Conservation (phyloP, 164 flowering plant genomes). For the Aristolochia fimbriata region DNA sequence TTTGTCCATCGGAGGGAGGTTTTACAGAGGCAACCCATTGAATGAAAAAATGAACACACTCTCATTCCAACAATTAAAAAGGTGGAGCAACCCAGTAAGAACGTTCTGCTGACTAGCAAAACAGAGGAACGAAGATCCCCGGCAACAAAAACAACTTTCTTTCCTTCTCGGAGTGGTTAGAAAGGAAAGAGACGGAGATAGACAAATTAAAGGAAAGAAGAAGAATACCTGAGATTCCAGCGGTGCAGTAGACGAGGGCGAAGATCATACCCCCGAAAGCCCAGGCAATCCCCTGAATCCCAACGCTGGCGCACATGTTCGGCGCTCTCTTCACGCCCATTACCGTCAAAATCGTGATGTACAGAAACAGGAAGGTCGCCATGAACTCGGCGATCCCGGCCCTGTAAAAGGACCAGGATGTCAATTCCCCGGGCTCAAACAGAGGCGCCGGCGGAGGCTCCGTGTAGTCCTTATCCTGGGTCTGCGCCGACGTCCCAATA, state of each 20-base stretch:
- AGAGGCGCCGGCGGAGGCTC: constrained; percentile 46
- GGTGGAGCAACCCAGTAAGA: no score
- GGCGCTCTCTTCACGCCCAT: constrained; percentile 45
- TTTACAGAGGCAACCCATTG: no score
- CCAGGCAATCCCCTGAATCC: constrained; percentile 50
- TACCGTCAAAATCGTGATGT: constrained; percentile 57
- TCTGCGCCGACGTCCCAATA: constrained; percentile 45
- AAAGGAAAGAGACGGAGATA: neutral
- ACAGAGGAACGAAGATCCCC: no score
- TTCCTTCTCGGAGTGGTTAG: no score
- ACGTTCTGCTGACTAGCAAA: no score
- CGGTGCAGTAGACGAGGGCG: constrained; percentile 80
- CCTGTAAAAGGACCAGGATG: constrained; percentile 70
- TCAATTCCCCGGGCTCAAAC: constrained; percentile 39
- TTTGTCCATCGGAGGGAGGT: no score
- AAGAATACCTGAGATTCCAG: constrained; percentile 55
- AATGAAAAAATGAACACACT: no score
- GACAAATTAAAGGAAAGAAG: neutral
- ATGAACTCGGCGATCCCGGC: constrained; percentile 87
- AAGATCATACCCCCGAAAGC: constrained; percentile 77
- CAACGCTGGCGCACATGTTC: constrained; percentile 48
- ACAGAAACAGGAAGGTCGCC: constrained; percentile 71
- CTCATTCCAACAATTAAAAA: no score
- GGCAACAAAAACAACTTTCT: no score
- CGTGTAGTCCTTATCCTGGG: constrained; percentile 39